Conservation (phyloP, 306 rosid genomes). For the Prunus fruticosa region DNA sequence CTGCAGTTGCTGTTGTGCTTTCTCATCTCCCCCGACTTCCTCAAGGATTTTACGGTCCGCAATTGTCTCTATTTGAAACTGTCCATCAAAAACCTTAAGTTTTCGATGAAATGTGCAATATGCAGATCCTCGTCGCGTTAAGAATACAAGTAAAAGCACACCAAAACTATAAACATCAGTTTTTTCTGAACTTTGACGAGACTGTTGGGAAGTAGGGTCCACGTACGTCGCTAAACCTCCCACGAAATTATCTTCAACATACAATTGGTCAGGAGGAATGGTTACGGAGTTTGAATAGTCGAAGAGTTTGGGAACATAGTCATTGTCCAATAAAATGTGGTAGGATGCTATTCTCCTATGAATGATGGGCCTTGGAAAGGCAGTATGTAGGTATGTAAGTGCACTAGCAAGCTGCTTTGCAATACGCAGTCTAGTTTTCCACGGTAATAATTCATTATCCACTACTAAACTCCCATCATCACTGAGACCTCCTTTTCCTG, state of each 20-base stretch:
- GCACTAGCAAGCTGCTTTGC: constrained; percentile 3
- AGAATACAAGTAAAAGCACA: too few species aligned
- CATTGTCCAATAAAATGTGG: neutral
- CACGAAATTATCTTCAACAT: neutral
- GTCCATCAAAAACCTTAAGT: too few species aligned
- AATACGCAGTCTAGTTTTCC: neutral
- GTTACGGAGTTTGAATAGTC: neutral
- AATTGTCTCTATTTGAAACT: too few species aligned
- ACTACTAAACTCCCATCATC: neutral
- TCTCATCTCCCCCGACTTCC: too few species aligned
- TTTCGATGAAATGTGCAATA: too few species aligned
- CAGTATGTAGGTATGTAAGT: neutral
- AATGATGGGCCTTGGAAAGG: neutral
- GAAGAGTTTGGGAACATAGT: neutral
- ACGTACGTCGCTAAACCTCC: too few species aligned
- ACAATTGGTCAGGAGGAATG: neutral
- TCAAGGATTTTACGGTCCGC: too few species aligned
- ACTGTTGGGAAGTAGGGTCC: neutral
- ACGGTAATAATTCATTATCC: neutral
- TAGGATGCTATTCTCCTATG: neutral
- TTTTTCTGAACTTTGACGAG: neutral
- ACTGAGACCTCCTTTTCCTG: too few species aligned
- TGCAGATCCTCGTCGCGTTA: too few species aligned
- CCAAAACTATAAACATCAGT: neutral
- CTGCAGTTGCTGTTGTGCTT: too few species aligned